phyloP scores from a whole-genome alignment of 331 rosid genomes.

The Rhamnella rubrinervis region DNA sequence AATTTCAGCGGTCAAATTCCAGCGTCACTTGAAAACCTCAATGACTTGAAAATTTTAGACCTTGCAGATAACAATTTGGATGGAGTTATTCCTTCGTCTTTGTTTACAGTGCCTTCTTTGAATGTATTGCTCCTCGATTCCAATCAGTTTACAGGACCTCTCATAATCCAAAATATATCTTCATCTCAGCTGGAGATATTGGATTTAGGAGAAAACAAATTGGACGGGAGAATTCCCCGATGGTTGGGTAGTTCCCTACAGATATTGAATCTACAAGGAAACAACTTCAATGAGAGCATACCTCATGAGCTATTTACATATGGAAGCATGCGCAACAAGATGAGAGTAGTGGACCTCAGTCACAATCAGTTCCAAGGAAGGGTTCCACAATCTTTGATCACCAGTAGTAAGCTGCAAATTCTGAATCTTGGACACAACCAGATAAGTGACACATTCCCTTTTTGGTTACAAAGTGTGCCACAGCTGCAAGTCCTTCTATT shows the following conservation, averaged over 20 bases:
- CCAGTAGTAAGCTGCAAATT: background rate
- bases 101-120: no score
- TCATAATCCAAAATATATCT: no score
- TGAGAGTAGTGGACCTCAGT: background rate
- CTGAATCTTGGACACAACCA: background rate
- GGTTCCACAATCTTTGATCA: conserved; percentile 2
- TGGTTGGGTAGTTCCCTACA: background rate
- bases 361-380: background rate
- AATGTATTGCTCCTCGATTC: no score
- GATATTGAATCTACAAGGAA: no score
- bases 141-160: no score
- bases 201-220: no score
- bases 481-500: background rate
- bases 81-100: no score
- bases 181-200: no score
- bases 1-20: background rate
- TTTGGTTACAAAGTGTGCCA: background rate
- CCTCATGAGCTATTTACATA: no score
- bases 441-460: background rate
- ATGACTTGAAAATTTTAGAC: background rate
- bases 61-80: background rate
- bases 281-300: no score
- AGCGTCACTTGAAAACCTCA: background rate
- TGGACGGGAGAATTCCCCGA: background rate
- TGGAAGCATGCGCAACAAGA: no score